Conservation (phyloP, 1,284 basidiomycete genomes). For the Sanghuangporus weigelae region DNA sequence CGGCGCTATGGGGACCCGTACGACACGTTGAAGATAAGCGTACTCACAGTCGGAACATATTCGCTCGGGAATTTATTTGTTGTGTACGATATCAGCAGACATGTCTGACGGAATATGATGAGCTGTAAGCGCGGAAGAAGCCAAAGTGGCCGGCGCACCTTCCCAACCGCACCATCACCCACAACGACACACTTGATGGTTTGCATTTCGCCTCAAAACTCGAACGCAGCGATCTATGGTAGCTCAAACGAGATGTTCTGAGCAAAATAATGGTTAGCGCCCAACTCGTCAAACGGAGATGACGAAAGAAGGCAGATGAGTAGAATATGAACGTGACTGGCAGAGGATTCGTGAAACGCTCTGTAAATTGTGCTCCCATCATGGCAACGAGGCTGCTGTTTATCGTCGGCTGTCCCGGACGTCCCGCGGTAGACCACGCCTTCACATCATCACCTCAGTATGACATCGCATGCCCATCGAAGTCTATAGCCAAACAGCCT, state of each 20-base stretch:
- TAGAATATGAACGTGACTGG: too few species aligned
- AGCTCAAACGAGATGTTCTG: background rate
- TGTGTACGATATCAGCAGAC: constrained; percentile 98
- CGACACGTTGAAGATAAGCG: constrained; percentile 22
- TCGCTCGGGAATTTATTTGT: constrained; percentile 99
- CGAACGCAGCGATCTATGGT: background rate
- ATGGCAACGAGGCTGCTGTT: constrained; percentile 8
- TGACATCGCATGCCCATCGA: background rate
- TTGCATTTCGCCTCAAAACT: constrained; percentile 57
- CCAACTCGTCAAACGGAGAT: background rate
- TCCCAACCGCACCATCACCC: constrained; percentile 99
- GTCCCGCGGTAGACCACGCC: background rate
- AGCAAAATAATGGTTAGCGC: background rate
- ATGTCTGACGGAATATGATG: constrained; percentile 58
- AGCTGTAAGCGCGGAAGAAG: constrained; percentile 17
- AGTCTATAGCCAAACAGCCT: background rate
- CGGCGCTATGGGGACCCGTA: constrained; percentile 15
- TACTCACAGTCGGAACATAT: constrained; percentile 95
- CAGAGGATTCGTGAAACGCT: background rate
- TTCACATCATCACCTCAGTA: background rate
- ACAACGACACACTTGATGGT: constrained; percentile 99
- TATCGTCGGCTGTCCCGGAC: background rate
- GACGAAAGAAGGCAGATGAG: background rate
- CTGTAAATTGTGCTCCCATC: background rate
- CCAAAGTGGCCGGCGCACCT: constrained; percentile 53